phyloP scores from a whole-genome alignment of 345 rosid species.

The Dipteronia dyeriana region DNA sequence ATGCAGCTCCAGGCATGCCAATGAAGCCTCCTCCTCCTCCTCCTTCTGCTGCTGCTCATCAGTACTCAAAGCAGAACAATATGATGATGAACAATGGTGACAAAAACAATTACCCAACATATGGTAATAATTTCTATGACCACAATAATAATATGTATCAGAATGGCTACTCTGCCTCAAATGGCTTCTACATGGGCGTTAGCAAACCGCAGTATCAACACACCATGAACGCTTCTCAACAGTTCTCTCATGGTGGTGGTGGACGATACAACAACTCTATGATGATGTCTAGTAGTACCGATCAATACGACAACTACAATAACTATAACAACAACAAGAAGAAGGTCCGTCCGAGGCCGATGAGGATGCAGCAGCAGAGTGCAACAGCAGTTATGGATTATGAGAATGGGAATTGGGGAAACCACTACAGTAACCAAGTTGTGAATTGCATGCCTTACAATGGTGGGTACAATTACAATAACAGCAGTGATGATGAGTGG shows the following conservation, averaged over 20 bases:
- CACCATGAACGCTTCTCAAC: not conserved
- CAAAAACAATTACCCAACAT: not conserved
- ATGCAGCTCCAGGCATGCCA: not conserved
- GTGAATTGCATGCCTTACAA: not conserved
- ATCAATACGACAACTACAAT: not conserved
- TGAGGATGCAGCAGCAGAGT: not conserved
- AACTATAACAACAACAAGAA: not conserved
- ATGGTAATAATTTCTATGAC: conserved; percentile 5
- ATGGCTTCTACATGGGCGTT: not conserved
- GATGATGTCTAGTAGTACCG: not conserved
- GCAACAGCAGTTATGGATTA: not conserved
- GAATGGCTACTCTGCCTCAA: not conserved
- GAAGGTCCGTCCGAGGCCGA: not conserved
- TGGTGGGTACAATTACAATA: not conserved
- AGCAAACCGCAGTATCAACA: not conserved
- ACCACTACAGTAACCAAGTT: not conserved
- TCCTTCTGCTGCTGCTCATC: not conserved
- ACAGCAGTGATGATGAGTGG: not conserved
- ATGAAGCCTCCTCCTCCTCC: conserved; percentile 4
- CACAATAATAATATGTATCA: not conserved
- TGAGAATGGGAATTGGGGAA: not conserved
- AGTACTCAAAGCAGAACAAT: not conserved
- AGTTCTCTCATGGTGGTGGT: not conserved
- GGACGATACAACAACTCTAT: not conserved
- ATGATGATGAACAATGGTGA: conserved; percentile 8